A percentile compares a stretch with the other conserved stretches of the same genome.
These are phyloP conservation scores for Tricholoma furcatifolium DNA, from an alignment of 768 basidiomycete genomes.

Conservation along the genomic window DNA sequence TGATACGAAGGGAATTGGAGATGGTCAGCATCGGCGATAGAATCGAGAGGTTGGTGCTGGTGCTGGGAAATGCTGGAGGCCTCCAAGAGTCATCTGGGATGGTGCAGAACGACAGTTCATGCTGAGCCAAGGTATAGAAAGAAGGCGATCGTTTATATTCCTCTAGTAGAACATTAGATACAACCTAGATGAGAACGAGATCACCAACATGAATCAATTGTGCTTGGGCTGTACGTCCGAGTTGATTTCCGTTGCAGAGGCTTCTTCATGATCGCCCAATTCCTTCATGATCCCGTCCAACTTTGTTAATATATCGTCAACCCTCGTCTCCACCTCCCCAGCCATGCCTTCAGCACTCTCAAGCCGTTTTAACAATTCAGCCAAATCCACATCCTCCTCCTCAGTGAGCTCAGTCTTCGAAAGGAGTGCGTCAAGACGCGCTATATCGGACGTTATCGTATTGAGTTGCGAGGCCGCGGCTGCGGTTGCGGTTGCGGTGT, in stretches of 20 bases:
- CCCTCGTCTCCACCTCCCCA: slow-evolving; percentile 54
- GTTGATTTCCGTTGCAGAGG: not conserved
- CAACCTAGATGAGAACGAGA: not conserved
- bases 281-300: slow-evolving; percentile 52
- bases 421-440: slow-evolving; percentile 29
- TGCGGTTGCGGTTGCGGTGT: slow-evolving; percentile 8
- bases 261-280: slow-evolving; percentile 30
- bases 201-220: slow-evolving; percentile 5
- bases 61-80: too few relatives aligned
- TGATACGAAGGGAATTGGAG: too few relatives aligned
- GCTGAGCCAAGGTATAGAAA: too few relatives aligned
- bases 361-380: slow-evolving; percentile 53
- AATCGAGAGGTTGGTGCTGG: too few relatives aligned
- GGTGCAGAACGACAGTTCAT: too few relatives aligned
- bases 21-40: too few relatives aligned
- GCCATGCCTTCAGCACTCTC: slow-evolving; percentile 61
- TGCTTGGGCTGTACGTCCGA: not conserved
- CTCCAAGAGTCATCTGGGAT: too few relatives aligned
- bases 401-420: slow-evolving; percentile 25
- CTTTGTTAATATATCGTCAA: slow-evolving; percentile 60
- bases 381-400: slow-evolving; percentile 42
- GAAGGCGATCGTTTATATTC: too few relatives aligned
- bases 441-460: slow-evolving; percentile 36
- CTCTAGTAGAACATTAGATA: not conserved
- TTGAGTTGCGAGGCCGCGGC: slow-evolving; percentile 2